Evolutionary conservation across 176 grass and related monocot species (phyloP).

Genomic region (Oryza glaberrima): DNA sequence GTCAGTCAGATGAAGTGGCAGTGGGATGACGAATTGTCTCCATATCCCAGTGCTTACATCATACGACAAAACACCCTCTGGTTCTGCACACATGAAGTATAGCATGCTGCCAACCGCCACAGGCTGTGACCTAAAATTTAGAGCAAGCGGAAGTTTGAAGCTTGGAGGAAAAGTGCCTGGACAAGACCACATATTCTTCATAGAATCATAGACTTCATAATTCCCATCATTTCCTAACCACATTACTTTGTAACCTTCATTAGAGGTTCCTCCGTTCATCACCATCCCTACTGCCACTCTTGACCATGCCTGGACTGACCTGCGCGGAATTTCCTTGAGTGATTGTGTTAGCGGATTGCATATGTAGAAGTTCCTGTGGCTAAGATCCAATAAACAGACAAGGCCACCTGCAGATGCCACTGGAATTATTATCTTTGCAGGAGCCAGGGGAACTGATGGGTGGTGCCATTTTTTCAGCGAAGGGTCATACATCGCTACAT

Average conservation of each 20-base stretch:
- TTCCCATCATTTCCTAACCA: conserved; percentile 76
- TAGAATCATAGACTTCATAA: conserved; percentile 81
- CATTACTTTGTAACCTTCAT: conserved; percentile 83
- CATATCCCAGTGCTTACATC: conserved; percentile 71
- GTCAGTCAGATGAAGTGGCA: conserved; percentile 74
- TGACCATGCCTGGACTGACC: conserved; percentile 75
- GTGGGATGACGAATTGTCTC: conserved; percentile 91
- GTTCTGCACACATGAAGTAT: conserved; percentile 94
- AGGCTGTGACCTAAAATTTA: conserved; percentile 96
- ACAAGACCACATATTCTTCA: conserved; percentile 63
- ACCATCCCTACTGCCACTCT: conserved; percentile 93
- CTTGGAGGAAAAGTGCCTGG: conserved; percentile 62
- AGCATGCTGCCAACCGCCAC: conserved; percentile 73
- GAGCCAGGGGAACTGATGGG: conserved; percentile 59
- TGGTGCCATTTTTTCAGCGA: conserved; percentile 84
- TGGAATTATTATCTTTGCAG: conserved; percentile 75
- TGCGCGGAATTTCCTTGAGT: conserved; percentile 82
- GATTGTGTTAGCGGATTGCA: conserved; percentile 87
- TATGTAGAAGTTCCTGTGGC: conserved; percentile 78
- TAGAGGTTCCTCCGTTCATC: conserved; percentile 63
- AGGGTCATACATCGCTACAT: conserved; percentile 83
- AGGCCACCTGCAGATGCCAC: conserved; percentile 95
- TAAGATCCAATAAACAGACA: conserved; percentile 89
- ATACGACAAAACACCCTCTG: conserved; percentile 94
- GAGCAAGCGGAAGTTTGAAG: conserved; percentile 78